Evolutionary conservation across 306 rosid genomes (phyloP).

Genomic region (peach (Prunus persica)): Prunus_persica_NCBIv2 NC_034010.1:22789001-22789500

Average conservation of each 20-base stretch:
- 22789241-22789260: neutral
- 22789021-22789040: neutral
- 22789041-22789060: neutral
- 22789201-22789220: neutral
- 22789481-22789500: slow-evolving; percentile 3
- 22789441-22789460: neutral
- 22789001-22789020: neutral
- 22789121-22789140: neutral
- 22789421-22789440: neutral
- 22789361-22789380: neutral
- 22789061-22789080: neutral
- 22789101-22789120: neutral
- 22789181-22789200: neutral
- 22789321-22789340: slow-evolving; percentile 13
- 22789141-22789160: neutral
- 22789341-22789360: slow-evolving; percentile 7
- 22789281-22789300: slow-evolving; percentile 16
- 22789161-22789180: neutral
- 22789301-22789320: slow-evolving; percentile 12
- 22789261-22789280: slow-evolving; percentile 1
- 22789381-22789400: neutral
- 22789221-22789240: neutral
- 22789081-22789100: neutral
- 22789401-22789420: neutral
- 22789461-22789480: neutral